These are phyloP conservation scores for Haematococcus sp. DNA, from an alignment of 139 green algal genomes.

Conservation along the genomic window DNA sequence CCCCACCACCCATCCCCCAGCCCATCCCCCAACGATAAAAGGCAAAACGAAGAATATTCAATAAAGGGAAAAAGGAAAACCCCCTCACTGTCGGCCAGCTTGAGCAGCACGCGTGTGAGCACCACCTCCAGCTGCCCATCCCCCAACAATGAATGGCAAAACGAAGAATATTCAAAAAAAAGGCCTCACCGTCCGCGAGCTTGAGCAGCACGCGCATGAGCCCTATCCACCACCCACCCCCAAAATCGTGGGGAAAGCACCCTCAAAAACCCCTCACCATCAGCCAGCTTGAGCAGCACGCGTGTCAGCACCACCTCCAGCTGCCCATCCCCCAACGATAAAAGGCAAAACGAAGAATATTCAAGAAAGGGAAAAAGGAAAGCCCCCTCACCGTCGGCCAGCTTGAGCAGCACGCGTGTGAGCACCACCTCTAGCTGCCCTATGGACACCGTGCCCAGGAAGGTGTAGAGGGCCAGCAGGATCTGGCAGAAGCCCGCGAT, in stretches of 20 bases:
- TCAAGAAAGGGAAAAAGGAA: no score
- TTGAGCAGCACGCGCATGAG: no score
- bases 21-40: no score
- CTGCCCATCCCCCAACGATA: no score
- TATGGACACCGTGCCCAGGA: conserved; percentile 61
- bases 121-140: conserved; percentile 88
- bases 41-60: no score
- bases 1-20: conserved; percentile 80
- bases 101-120: conserved; percentile 73
- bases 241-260: no score
- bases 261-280: conserved; percentile 63
- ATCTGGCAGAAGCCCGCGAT: conserved; percentile 56
- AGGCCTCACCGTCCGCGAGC: conserved; percentile 72
- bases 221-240: no score
- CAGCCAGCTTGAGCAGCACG: conserved; percentile 81
- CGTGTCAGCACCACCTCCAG: conserved; percentile 77
- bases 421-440: conserved; percentile 88
- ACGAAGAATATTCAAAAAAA: background rate
- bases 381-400: conserved; percentile 72
- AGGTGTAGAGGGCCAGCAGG: conserved; percentile 70
- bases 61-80: background rate
- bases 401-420: conserved; percentile 68
- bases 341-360: no score
- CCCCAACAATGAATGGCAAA: no score
- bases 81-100: conserved; percentile 73